Evolutionary conservation across 1,139 yeast species (phyloP), one percentile per base, ranked within the genome.

Genomic region (Pichia terricola): DNA sequence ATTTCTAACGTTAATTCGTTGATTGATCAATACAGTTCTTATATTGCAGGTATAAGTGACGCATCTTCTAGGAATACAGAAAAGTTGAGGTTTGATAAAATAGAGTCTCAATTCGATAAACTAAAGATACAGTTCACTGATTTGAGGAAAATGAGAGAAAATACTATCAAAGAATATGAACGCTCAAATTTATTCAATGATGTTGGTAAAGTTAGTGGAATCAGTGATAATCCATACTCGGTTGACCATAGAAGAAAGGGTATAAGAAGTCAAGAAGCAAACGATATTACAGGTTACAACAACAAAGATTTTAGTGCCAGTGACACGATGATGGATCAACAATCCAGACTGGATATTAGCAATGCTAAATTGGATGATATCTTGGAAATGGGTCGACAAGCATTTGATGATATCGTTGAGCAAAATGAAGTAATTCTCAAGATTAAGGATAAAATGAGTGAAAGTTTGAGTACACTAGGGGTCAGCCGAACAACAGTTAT

Each of bases 351-450:
- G 45, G 72, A 74, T 28, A 68, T 86, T 46, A 88, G 95, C 0
- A 79, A 84, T 33, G 80, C 79, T 46, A 95, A 86, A 59, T 66
- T 91, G 51, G 98, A 91, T 59, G 88, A 85, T 52, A 87, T 91
- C 40, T 64, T 91, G 43, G 96, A 86, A 57, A 82, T 87, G 79
- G 97, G 96, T 1, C 79, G 83, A 49, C 75, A 77, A 45, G 88
- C 95, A 2, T 75, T 88, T 53, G 95, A 85, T 43, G 96, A 89
- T 58, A 70, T 91, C 31, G 82, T 85, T 31, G 89, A 83, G 45
- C 97, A 91, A 60, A 84, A 86, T 60, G 83, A 81, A 55, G 71
- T 80, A 28, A 70, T 91, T 48, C 69, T 75, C 50, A 70, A 69
- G 47, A 71, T 91, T 34, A 88, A 82, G 51, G 68, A 73, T 37